Evolutionary conservation across 257 asterid genomes (phyloP), one percentile per base, ranked within the genome.

Genomic region (Gynochthodes officinalis): DNA sequence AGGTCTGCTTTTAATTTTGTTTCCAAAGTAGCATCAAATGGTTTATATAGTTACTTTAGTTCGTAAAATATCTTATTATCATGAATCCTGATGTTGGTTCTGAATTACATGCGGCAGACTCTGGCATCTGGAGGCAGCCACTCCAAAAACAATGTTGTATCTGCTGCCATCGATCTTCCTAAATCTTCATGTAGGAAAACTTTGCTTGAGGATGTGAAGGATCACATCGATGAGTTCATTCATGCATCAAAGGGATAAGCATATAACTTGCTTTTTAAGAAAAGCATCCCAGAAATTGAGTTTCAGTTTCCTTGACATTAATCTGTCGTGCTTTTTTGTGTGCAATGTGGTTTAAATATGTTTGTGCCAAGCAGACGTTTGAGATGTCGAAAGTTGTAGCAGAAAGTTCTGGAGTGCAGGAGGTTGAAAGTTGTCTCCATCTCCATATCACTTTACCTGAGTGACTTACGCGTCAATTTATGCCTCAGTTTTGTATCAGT

Each of bases 241-340:
- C 70, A 77, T 49, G 81, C 77, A 30, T 72, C 81, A 37, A 67
- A n/a, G 37, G 66, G 77, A 77, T 59, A 77, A 72, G 40, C 81
- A 77, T 48, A 32, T 42, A 46, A 58, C 71, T 2, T 77, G 77
- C 70, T n/a, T n/a, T 72, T 77, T 48, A 72, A 73, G 67, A 77
- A 77, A 30, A 72, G 66, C 69, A 59, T 77, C 64, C 57, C n/a
- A 72, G 48, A 72, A 77, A 66, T 74, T 66, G 66, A 25, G 49
- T 48, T 66, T 33, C 52, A 42, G 53, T n/a, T 27, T 23, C 14
- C 53, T 49, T 39, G 3, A 2, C 52, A 10, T 23, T 58, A 0
- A 2, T 12, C 48, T n/a, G 2, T 6, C 23, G 40, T 9, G 30
- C 53, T 15, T n/a, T 9, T 21, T 65, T n/a, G 54, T 19, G 15